A percentile compares a stretch with the other conserved stretches of the same genome.
Evolutionary conservation across 768 basidiomycete species (phyloP).

Genomic region (Tephrocybe rancida): DNA sequence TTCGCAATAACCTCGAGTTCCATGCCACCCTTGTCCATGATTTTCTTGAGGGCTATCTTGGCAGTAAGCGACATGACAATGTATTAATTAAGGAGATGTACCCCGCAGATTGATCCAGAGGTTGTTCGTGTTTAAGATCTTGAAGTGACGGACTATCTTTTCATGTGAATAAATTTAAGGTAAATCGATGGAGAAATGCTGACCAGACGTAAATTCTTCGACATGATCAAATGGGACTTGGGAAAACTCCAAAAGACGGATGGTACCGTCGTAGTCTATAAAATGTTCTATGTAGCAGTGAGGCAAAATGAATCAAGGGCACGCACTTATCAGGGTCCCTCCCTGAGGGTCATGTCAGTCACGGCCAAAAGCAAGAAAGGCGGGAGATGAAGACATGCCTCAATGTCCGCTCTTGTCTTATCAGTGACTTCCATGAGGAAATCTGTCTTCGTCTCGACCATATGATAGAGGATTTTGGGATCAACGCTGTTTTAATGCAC

Average conservation of each 20-base stretch:
- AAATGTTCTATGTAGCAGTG: background rate
- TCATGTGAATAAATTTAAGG: constrained; percentile 3
- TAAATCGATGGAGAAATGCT: background rate
- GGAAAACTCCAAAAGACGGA: constrained; percentile 79
- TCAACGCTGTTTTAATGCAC: constrained; percentile 56
- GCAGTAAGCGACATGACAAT: background rate
- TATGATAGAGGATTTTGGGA: constrained; percentile 74
- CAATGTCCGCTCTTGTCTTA: constrained; percentile 88
- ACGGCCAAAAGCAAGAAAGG: constrained; percentile 22
- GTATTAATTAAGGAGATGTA: background rate
- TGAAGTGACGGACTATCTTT: constrained; percentile 64
- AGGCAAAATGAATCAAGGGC: background rate
- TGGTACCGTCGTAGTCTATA: constrained; percentile 68
- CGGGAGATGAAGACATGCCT: constrained; percentile 20
- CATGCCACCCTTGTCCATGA: constrained; percentile 68
- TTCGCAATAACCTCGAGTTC: constrained; percentile 84
- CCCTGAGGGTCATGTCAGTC: constrained; percentile 39
- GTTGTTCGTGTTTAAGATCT: constrained; percentile 79
- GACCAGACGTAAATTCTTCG: constrained; percentile 79
- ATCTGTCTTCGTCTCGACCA: constrained; percentile 77
- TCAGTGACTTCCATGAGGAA: constrained; percentile 96
- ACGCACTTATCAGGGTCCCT: constrained; percentile 64
- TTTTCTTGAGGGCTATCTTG: constrained; percentile 65
- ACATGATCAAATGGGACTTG: constrained; percentile 82
- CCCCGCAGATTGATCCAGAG: constrained; percentile 46